phyloP scores from a whole-genome alignment of 1,139 yeast genomes.

The Debaryomycetaceae sp. region DNA sequence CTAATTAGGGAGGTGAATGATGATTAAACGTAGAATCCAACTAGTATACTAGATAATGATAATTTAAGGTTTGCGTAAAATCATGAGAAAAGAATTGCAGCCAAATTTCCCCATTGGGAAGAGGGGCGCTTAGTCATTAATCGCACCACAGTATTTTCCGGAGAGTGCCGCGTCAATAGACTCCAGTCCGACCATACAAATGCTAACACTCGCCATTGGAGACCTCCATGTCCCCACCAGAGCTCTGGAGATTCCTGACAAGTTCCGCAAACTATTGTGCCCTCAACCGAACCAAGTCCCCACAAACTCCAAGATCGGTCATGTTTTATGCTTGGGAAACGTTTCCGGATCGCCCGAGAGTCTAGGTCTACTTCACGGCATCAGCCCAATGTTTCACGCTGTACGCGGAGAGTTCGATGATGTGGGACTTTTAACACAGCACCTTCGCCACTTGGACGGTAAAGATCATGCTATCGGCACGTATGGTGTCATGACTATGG shows the following conservation, averaged over 20 bases:
- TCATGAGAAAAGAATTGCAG: too few relatives aligned
- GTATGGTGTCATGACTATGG: constrained; percentile 56
- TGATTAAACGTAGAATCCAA: too few relatives aligned
- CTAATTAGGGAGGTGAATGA: neutral
- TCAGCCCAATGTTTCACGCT: constrained; percentile 63
- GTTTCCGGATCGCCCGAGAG: constrained; percentile 62
- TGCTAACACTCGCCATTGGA: constrained; percentile 85
- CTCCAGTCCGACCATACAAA: too few relatives aligned
- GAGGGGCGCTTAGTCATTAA: too few relatives aligned
- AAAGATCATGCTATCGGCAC: constrained; percentile 46
- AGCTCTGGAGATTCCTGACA: constrained; percentile 45
- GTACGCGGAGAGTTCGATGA: constrained; percentile 74
- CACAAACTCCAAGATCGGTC: constrained; percentile 59
- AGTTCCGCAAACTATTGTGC: constrained; percentile 61
- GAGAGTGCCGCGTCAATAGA: too few relatives aligned
- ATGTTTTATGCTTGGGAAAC: constrained; percentile 81
- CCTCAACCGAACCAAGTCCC: constrained; percentile 35
- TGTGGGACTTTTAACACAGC: constrained; percentile 20
- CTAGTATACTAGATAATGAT: too few relatives aligned
- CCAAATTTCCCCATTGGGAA: too few relatives aligned
- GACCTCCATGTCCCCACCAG: constrained; percentile 87
- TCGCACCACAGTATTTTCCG: too few relatives aligned
- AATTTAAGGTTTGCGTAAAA: too few relatives aligned
- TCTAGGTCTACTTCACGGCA: constrained; percentile 46
- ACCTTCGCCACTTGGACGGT: constrained; percentile 14